Evolutionary conservation across 805 yeast genomes (phyloP).

Genomic region (Sugiyamaella smithiae): DNA sequence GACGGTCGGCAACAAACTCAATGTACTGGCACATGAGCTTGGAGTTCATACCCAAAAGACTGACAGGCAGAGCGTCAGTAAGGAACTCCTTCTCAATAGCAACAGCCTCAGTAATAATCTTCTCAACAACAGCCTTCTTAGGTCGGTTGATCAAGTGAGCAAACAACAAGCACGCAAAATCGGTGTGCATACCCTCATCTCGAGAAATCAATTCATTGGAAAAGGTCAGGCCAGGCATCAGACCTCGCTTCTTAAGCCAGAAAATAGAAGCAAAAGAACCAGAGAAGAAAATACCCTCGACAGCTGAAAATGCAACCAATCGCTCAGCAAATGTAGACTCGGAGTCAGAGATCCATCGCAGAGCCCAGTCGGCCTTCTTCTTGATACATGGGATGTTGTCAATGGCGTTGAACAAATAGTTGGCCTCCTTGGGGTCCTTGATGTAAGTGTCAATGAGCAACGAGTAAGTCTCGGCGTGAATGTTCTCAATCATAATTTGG

Average conservation of each 20-base stretch:
- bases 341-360: constrained; percentile 90
- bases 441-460: constrained; percentile 90
- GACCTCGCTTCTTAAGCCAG: constrained; percentile 98
- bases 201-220: constrained; percentile 96
- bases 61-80: constrained; percentile 91
- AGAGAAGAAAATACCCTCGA: constrained; percentile 97
- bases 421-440: constrained; percentile 92
- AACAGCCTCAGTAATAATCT: constrained; percentile 92
- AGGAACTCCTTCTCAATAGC: constrained; percentile 90
- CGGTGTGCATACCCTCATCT: constrained; percentile 98
- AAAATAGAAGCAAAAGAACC: constrained; percentile 98
- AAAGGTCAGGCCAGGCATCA: constrained; percentile 98
- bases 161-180: constrained; percentile 93
- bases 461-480: constrained; percentile 96
- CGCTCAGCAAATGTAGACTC: constrained; percentile 93
- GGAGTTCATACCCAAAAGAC: constrained; percentile 92
- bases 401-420: constrained; percentile 88
- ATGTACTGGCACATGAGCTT: constrained; percentile 96
- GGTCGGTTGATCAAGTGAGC: constrained; percentile 93
- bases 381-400: constrained; percentile 94
- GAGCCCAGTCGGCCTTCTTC: constrained; percentile 98
- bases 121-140: constrained; percentile 68
- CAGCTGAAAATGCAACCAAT: constrained; percentile 97
- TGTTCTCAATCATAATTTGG: constrained; percentile 99
- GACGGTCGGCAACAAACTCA: constrained; percentile 95